Base-by-base conservation (phyloP, 177 flowering plant genomes). In the Vitis hybrid region DNA sequence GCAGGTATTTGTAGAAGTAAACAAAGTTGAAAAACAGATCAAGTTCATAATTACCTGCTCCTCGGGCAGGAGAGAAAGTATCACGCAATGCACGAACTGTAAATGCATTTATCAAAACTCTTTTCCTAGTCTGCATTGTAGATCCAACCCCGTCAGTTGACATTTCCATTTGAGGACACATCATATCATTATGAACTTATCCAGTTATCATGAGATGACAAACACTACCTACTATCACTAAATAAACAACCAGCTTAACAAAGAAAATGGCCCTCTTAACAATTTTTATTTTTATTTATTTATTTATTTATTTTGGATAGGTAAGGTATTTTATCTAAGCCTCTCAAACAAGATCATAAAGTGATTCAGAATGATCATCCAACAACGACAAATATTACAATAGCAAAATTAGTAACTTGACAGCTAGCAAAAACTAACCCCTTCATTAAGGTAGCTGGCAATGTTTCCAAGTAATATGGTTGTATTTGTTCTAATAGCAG, bases 51-150 rank as follows among this genome's bases (percentile, higher is more conserved):
- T 63, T 80, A 93, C 99, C 99, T 85, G 99, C 99, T 73, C 97
- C 98, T 82, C 99, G 83, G 16, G 98, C 98, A 55, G 98, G 97
- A 58, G 98, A 81, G 72, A 96, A 96, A 51, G 91, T 86, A 84
- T 96, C 99, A 71, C 97, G 97, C 78, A 96, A 74, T 62, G 98
- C 99, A 79, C 99, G 98, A 53, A 86, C 99, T 11, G 98, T 96
- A 78, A 96, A 96, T 66, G 99, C 99, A 87, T 96, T 96, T 62
- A 96, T 96, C 83, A 96, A 78, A 68, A 96, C 99, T 81, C 99
- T 89, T 82, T 90, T 96, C 84, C 98, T 85, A 51, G 90, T 93
- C 99, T 96, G 87, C 84, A 84, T 48, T 60, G 69, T 60, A 70
- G 29, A n/a, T 61, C 68, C 48, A 66, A 70, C 50, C 52, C 20